Evolutionary conservation across 352 stramenopile genomes (phyloP).

Genomic region (Phytophthora aleatoria): DNA sequence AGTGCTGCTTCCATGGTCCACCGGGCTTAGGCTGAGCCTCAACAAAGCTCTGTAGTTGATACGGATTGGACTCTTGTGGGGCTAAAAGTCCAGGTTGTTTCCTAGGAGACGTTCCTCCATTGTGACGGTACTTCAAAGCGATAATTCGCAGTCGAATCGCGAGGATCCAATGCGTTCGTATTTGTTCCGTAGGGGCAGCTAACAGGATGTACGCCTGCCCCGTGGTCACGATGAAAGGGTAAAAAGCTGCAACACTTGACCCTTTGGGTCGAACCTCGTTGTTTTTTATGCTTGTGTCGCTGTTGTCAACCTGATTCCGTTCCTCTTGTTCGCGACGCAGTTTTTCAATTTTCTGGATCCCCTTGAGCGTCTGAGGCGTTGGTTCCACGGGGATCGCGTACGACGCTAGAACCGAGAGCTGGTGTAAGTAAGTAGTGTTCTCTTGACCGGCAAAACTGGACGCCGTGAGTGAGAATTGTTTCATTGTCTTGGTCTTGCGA

Average conservation of each 20-base stretch:
- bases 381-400: slow-evolving; percentile 48
- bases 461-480: slow-evolving; percentile 67
- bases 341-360: slow-evolving; percentile 37
- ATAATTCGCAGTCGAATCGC: slow-evolving; percentile 74
- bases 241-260: slow-evolving; percentile 34
- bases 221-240: slow-evolving; percentile 66
- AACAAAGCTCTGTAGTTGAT: slow-evolving; percentile 59
- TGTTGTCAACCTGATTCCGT: slow-evolving; percentile 14
- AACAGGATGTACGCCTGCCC: slow-evolving; percentile 58
- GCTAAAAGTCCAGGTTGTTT: slow-evolving; percentile 8
- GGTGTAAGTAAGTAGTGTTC: slow-evolving; percentile 53
- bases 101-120: slow-evolving; percentile 21
- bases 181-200: slow-evolving; percentile 46
- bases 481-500: slow-evolving; percentile 57
- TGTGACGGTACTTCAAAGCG: slow-evolving; percentile 64
- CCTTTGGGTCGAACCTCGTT: slow-evolving; percentile 18
- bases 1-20: slow-evolving; percentile 57
- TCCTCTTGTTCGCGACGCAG: slow-evolving; percentile 34
- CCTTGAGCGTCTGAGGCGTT: slow-evolving; percentile 36
- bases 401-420: slow-evolving; percentile 39
- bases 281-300: slow-evolving; percentile 8
- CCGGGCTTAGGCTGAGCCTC: slow-evolving; percentile 57
- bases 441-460: slow-evolving; percentile 66
- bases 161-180: slow-evolving; percentile 62
- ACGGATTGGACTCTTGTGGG: slow-evolving; percentile 4